Percentiles rank a stretch among this genome's conserved stretches.
These are phyloP conservation scores for Carallia brachiata DNA, from an alignment of 345 rosid genomes.

Conservation along the genomic window DNA sequence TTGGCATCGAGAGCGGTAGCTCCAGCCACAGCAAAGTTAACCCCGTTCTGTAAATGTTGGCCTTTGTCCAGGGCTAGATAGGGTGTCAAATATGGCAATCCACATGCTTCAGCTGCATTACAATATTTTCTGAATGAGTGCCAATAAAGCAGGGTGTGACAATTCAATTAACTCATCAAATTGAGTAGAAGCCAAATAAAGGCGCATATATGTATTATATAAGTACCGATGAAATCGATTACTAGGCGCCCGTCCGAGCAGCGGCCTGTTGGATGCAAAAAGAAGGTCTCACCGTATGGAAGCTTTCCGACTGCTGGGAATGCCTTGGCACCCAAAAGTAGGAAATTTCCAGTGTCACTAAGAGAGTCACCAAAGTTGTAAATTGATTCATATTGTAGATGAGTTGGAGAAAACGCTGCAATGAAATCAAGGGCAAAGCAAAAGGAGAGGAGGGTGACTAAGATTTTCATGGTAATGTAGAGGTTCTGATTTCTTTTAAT, in stretches of 20 bases:
- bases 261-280: constrained; percentile 56
- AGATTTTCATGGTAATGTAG: constrained; percentile 4
- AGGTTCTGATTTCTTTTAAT: no score
- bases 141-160: no score
- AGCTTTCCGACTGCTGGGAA: constrained; percentile 50
- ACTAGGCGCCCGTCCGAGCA: constrained; percentile 74
- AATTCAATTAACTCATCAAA: no score
- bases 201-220: not conserved
- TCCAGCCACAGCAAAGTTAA: constrained; percentile 69
- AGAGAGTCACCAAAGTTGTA: constrained; percentile 81
- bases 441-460: not conserved
- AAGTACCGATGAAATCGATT: constrained; percentile 62
- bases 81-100: constrained; percentile 50
- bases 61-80: constrained; percentile 37
- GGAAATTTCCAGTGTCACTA: constrained; percentile 73
- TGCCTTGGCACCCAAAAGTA: constrained; percentile 44
- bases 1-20: constrained; percentile 56
- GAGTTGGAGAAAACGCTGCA: constrained; percentile 19
- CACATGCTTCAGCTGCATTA: constrained; percentile 57
- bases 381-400: constrained; percentile 49
- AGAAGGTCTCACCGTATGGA: constrained; percentile 67
- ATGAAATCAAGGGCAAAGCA: constrained; percentile 6
- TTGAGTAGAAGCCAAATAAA: no score
- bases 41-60: constrained; percentile 26
- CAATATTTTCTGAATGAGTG: not conserved